phyloP scores from a whole-genome alignment of 2,329 filamentous ascomycete species.

The Lecanosticta acicola region DNA sequence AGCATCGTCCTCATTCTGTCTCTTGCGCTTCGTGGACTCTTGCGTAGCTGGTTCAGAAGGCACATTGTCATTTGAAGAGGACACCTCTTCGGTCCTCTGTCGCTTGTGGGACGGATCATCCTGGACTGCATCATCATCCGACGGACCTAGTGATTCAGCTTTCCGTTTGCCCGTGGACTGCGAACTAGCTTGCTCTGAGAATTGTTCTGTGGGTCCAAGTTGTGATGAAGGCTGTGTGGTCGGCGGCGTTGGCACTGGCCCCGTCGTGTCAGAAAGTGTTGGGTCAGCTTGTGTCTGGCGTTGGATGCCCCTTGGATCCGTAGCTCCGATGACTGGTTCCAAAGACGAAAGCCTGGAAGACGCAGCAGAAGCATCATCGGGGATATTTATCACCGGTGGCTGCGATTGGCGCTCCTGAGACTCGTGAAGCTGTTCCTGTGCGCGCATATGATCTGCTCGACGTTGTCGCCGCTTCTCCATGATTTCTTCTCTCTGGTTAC shows the following conservation, averaged over 20 bases:
- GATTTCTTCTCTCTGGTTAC: slow-evolving; percentile 46
- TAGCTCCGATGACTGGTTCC: too few species aligned
- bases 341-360: slow-evolving; percentile 21
- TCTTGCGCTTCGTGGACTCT: slow-evolving; percentile 14
- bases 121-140: not conserved
- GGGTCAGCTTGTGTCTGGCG: not conserved
- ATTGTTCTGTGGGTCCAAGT: not conserved
- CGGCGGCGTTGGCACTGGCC: slow-evolving; percentile 2
- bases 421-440: slow-evolving; percentile 8
- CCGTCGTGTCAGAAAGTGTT: not conserved
- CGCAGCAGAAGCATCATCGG: slow-evolving; percentile 16
- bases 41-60: slow-evolving; percentile 2
- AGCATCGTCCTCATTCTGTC: slow-evolving; percentile 16
- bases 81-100: not conserved
- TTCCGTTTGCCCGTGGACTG: not conserved
- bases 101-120: not conserved
- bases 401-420: slow-evolving; percentile 13
- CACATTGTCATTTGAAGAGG: not conserved
- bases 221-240: not conserved
- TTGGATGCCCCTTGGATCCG: too few species aligned
- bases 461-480: slow-evolving; percentile 29
- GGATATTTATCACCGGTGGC: slow-evolving; percentile 11
- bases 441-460: slow-evolving; percentile 21
- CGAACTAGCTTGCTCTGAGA: not conserved
- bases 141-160: not conserved